Evolutionary conservation across 2,329 filamentous ascomycete species (phyloP).

Genomic region (Corynespora cassiicola): DNA sequence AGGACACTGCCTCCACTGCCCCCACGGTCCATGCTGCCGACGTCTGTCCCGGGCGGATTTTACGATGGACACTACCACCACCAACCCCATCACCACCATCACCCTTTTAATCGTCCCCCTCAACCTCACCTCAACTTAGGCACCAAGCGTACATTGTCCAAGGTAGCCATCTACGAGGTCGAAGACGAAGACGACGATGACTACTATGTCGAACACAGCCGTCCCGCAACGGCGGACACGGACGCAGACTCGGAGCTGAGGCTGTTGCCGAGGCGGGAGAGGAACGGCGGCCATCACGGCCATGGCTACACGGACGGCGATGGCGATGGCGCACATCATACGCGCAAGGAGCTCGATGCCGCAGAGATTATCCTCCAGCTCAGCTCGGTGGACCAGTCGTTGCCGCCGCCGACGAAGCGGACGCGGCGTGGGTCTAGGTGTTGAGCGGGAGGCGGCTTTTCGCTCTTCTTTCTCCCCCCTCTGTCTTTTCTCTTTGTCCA

Average conservation of each 20-base stretch:
- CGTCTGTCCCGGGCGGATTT: constrained; percentile 17
- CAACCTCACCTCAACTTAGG: constrained; percentile 10
- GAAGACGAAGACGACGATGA: too few relatives aligned
- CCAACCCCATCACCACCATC: neutral
- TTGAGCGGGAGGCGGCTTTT: constrained; percentile 14
- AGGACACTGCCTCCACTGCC: constrained; percentile 6
- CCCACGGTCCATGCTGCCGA: constrained; percentile 16
- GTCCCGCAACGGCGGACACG: constrained; percentile 8
- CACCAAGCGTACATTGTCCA: constrained; percentile 37
- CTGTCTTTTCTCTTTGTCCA: neutral
- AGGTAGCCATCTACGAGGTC: constrained; percentile 18
- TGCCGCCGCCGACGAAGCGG: constrained; percentile 35
- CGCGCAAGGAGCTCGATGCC: constrained; percentile 38
- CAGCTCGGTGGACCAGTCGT: constrained; percentile 23
- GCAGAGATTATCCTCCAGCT: constrained; percentile 45
- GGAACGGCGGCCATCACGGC: too few relatives aligned
- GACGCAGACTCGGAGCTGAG: constrained; percentile 8
- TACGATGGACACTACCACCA: neutral
- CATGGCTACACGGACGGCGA: too few relatives aligned
- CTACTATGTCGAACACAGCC: constrained; percentile 9
- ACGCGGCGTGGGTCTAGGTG: constrained; percentile 34
- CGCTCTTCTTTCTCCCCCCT: constrained; percentile 13
- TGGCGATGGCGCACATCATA: constrained; percentile 10
- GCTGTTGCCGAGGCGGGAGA: too few relatives aligned
- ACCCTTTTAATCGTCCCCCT: constrained; percentile 3